phyloP scores from a whole-genome alignment of 805 yeast species.

The Candida broadrunensis region DNA sequence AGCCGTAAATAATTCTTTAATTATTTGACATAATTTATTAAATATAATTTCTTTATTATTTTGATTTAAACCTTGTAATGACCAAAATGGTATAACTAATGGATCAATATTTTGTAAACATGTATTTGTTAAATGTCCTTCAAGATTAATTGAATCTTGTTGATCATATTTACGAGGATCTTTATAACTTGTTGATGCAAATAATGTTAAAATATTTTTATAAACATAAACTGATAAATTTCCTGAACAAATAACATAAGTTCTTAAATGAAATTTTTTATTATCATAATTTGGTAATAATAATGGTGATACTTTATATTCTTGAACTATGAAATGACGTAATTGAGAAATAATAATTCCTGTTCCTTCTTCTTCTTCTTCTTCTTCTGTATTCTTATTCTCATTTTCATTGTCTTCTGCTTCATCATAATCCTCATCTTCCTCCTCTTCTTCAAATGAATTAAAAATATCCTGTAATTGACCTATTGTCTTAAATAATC shows the following conservation, averaged over 20 bases:
- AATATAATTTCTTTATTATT: slow-evolving; percentile 42
- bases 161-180: slow-evolving; percentile 22
- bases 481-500: slow-evolving; percentile 72
- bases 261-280: slow-evolving; percentile 85
- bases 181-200: slow-evolving; percentile 58
- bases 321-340: slow-evolving; percentile 88
- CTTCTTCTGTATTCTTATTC: slow-evolving; percentile 23
- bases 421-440: slow-evolving; percentile 58
- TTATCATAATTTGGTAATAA: slow-evolving; percentile 55
- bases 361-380: slow-evolving; percentile 44
- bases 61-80: slow-evolving; percentile 41
- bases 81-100: slow-evolving; percentile 64
- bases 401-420: slow-evolving; percentile 30
- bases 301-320: slow-evolving; percentile 69
- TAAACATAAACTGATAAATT: slow-evolving; percentile 76
- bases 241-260: slow-evolving; percentile 76
- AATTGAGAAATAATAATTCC: slow-evolving; percentile 83
- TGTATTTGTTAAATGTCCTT: slow-evolving; percentile 89
- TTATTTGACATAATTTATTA: slow-evolving; percentile 55
- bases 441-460: slow-evolving; percentile 74
- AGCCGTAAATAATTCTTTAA: slow-evolving; percentile 73
- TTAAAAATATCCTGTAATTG: slow-evolving; percentile 83
- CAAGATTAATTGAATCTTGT: slow-evolving; percentile 39
- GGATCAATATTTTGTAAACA: slow-evolving; percentile 66
- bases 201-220: slow-evolving; percentile 74